Evolutionary conservation across 441 rosid species (phyloP), one percentile per base, ranked within the genome.

Genomic region (Erodium trifolium): DNA sequence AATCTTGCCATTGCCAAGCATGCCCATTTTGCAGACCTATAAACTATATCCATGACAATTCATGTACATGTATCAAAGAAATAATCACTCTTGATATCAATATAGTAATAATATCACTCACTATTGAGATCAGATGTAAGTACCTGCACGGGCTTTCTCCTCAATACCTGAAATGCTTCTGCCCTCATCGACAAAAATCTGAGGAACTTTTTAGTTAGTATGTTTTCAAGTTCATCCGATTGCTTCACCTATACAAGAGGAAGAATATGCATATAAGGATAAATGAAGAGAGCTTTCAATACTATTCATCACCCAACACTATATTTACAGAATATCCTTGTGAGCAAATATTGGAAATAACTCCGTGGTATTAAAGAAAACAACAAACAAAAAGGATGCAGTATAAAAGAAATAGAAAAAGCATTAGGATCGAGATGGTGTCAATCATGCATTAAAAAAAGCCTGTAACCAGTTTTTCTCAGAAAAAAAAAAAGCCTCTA

Each of bases 111-210:
- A 23, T 23, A 23, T 23, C 27, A 23, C 27, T 23, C 27, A 23
- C 0, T 34, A 34, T 34, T 34, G 43, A 77, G 49, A 67, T 57
- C 5, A 47, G 71, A 70, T 16, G 31, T 45, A 17, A 60, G 18
- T 76, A 88, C 96, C 92, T 90, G 96, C 5, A 91, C 93, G 14
- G 99, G 96, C 76, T 91, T 94, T 82, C 99, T 85, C 74, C 99
- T 86, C 72, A 91, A 81, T 62, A 94, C 97, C 76, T 88, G 97
- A 83, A 94, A 91, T 73, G 97, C 99, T 82, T 94, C 97, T 75
- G 99, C 96, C 72, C 97, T 90, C 92, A 92, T 94, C 17, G 99
- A 94, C 83, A 94, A 81, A 84, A 94, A 94, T 79, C 94, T 84
- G 62, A 93, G 92, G 69, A 93, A 91, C 75, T 90, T 93, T 74